phyloP scores from a whole-genome alignment of 2,329 filamentous ascomycete genomes.

The Ophiostoma ips region DNA sequence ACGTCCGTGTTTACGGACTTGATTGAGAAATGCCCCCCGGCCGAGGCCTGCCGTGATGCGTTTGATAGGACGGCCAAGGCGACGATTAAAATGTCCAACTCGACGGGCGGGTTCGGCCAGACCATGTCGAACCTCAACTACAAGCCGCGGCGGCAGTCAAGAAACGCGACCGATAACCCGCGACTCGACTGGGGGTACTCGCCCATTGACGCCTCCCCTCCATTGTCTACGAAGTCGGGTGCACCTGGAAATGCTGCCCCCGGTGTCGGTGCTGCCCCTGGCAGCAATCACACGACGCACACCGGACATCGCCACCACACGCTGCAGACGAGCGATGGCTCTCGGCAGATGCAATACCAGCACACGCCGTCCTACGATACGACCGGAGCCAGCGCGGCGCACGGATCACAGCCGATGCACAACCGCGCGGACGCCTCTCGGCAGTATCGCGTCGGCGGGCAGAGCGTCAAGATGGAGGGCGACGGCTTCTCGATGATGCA shows the following conservation, averaged over 20 bases:
- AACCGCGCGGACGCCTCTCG: conserved; percentile 7
- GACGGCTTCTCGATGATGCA: conserved; percentile 27
- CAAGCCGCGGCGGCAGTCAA: conserved; percentile 15
- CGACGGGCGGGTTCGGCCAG: conserved; percentile 65
- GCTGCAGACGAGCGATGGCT: not conserved
- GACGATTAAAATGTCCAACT: conserved; percentile 88
- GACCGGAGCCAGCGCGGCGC: conserved; percentile 8
- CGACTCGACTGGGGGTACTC: conserved; percentile 12
- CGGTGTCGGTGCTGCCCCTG: not conserved
- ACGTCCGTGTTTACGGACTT: conserved; percentile 86
- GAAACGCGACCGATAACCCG: conserved; percentile 16
- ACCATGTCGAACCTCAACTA: conserved; percentile 5
- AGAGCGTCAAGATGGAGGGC: conserved; percentile 23
- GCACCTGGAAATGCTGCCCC: not conserved
- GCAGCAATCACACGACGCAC: not conserved
- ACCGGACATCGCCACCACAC: conserved; percentile 10
- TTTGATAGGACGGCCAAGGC: conserved; percentile 93
- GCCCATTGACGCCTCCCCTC: conserved; percentile 3
- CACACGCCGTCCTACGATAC: not conserved
- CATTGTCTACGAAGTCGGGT: conserved; percentile 12
- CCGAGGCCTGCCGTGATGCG: conserved; percentile 85
- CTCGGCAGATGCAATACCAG: conserved; percentile 19
- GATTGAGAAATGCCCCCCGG: conserved; percentile 87
- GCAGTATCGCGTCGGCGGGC: conserved; percentile 17
- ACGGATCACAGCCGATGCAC: conserved; percentile 4